Conservation (phyloP, 495 filamentous ascomycete genomes). For the Hyaloscypha variabilis region DNA sequence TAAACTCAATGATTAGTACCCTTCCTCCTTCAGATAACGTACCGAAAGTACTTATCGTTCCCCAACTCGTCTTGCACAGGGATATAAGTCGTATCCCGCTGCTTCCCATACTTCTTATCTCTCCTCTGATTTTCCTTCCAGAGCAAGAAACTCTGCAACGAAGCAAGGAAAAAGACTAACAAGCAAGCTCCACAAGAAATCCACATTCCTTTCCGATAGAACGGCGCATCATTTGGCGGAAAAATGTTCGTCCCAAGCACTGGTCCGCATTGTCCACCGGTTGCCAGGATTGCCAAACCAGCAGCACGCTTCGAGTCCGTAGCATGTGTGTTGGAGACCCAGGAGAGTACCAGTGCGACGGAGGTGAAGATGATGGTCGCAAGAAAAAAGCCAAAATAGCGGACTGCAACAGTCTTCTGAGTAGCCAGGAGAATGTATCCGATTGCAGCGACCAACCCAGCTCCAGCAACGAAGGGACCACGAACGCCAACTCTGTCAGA, state of each 20-base stretch:
- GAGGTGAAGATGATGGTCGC: constrained; percentile 67
- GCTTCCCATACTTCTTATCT: constrained; percentile 16
- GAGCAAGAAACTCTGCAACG: constrained; percentile 12
- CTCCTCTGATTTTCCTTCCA: constrained; percentile 18
- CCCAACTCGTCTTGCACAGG: constrained; percentile 14
- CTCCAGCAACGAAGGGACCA: constrained; percentile 10
- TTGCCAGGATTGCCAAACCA: constrained; percentile 67
- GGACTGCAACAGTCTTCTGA: constrained; percentile 54
- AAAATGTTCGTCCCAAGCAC: constrained; percentile 72
- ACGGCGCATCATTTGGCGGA: constrained; percentile 57
- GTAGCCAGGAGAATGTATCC: constrained; percentile 74
- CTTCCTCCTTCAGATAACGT: constrained; percentile 8
- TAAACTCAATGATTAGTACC: too few relatives aligned
- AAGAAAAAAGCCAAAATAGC: constrained; percentile 71
- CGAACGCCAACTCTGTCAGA: constrained; percentile 11
- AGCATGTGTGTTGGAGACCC: constrained; percentile 74
- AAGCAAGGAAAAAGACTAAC: constrained; percentile 2
- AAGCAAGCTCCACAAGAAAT: constrained; percentile 53
- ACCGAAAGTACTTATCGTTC: constrained; percentile 17
- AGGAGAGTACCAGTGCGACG: constrained; percentile 71
- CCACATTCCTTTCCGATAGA: constrained; percentile 63
- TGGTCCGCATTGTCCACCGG: constrained; percentile 71
- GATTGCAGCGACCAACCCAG: constrained; percentile 51
- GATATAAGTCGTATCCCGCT: constrained; percentile 6
- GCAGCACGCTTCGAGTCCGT: constrained; percentile 68